These are phyloP conservation scores for Stephania cephalantha DNA, from an alignment of 164 flowering plant genomes.

Conservation along the genomic window DNA sequence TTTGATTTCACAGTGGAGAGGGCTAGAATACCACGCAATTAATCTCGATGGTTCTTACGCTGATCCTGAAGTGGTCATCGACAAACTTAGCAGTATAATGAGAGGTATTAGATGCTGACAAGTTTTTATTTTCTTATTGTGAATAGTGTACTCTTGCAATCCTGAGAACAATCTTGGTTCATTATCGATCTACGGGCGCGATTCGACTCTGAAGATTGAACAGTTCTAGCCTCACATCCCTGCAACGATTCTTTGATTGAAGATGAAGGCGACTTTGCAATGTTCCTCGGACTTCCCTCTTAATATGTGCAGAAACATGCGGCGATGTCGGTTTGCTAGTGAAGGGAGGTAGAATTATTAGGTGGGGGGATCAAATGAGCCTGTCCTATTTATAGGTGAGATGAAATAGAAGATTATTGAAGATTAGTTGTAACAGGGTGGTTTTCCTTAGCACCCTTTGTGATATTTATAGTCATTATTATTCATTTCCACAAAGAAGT, in stretches of 20 bases:
- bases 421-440: not conserved
- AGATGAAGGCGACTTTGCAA: not conserved
- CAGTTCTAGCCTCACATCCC: not conserved
- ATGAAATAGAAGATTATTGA: not conserved
- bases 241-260: not conserved
- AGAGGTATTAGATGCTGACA: constrained; percentile 55
- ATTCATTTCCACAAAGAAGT: not conserved
- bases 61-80: constrained; percentile 46
- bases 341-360: not conserved
- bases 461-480: not conserved
- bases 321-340: not conserved
- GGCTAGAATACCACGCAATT: constrained; percentile 76
- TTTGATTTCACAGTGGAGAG: constrained; percentile 79
- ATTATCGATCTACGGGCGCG: not conserved
- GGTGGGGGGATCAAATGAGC: not conserved
- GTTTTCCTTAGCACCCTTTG: not conserved
- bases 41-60: constrained; percentile 67
- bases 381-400: not conserved
- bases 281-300: not conserved
- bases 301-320: too few species aligned
- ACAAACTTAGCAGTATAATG: constrained; percentile 48
- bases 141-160: not conserved
- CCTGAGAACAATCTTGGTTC: not conserved
- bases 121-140: not conserved
- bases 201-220: not conserved